A percentile compares a stretch with the other conserved stretches of the same genome.
phyloP scores from a whole-genome alignment of 306 rosid species.

The Abrus precatorius region DNA sequence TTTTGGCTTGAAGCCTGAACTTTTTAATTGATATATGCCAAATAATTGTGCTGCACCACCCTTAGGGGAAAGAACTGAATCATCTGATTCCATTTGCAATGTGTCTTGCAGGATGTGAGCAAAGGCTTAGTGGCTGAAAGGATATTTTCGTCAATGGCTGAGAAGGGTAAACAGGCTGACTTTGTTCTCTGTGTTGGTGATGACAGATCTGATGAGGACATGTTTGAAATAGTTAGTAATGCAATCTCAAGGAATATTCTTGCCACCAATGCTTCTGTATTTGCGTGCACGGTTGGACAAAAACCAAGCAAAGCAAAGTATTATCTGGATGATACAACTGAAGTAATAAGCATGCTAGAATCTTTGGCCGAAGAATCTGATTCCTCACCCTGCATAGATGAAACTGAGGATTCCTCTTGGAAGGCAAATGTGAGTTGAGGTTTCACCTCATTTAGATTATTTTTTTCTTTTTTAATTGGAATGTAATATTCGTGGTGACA shows the following conservation, averaged over 20 bases:
- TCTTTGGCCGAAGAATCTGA: slow-evolving; percentile 71
- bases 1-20: neutral
- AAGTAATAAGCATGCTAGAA: slow-evolving; percentile 74
- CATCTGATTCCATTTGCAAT: slow-evolving; percentile 17
- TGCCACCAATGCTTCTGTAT: slow-evolving; percentile 63
- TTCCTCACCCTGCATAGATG: slow-evolving; percentile 43
- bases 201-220: slow-evolving; percentile 94
- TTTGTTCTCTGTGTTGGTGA: slow-evolving; percentile 88
- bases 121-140: slow-evolving; percentile 79
- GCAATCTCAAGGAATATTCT: slow-evolving; percentile 66
- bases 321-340: slow-evolving; percentile 71
- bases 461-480: slow-evolving; percentile 37
- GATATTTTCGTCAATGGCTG: slow-evolving; percentile 75
- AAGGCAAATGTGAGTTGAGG: slow-evolving; percentile 47
- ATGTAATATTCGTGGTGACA: slow-evolving; percentile 56
- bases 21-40: slow-evolving; percentile 13
- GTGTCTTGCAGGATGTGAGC: slow-evolving; percentile 71
- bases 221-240: slow-evolving; percentile 75
- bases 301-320: slow-evolving; percentile 89
- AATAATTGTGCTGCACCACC: slow-evolving; percentile 3
- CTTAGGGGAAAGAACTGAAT: slow-evolving; percentile 3
- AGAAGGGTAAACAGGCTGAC: slow-evolving; percentile 69
- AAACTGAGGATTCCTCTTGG: slow-evolving; percentile 55
- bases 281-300: slow-evolving; percentile 85
- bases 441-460: slow-evolving; percentile 46